phyloP scores from a whole-genome alignment of 495 filamentous ascomycete species.

The Aspergillus sparsus region DNA sequence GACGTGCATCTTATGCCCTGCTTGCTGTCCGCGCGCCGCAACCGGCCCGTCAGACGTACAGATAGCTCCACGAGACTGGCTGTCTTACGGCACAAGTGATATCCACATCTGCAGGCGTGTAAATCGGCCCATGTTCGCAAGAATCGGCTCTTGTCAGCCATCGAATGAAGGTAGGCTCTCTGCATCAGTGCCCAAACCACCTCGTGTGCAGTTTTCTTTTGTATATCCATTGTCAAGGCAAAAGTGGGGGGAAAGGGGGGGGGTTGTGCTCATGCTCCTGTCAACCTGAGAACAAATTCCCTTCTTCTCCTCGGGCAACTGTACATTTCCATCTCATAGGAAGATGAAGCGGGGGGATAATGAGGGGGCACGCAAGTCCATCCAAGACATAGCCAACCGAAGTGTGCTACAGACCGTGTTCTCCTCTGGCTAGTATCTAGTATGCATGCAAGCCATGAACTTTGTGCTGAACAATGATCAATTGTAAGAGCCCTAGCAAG shows the following conservation, averaged over 20 bases:
- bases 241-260: constrained; percentile 4
- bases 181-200: constrained; percentile 33
- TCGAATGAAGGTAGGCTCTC: constrained; percentile 17
- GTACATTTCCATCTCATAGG: not conserved
- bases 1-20: constrained; percentile 30
- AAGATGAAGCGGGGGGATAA: constrained; percentile 2
- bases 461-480: constrained; percentile 16
- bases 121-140: constrained; percentile 19
- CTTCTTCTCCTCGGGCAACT: not conserved
- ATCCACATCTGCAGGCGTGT: constrained; percentile 28
- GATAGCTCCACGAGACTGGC: constrained; percentile 25
- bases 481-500: constrained; percentile 15
- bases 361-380: not conserved
- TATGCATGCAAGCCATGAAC: constrained; percentile 25
- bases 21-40: constrained; percentile 28
- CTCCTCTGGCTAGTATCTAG: constrained; percentile 12
- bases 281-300: not conserved
- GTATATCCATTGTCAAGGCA: constrained; percentile 2
- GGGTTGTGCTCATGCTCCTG: not conserved
- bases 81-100: constrained; percentile 15
- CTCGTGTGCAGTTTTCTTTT: constrained; percentile 13
- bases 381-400: not conserved
- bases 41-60: constrained; percentile 30
- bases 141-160: constrained; percentile 13
- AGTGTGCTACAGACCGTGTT: not conserved